phyloP scores from a whole-genome alignment of 2,329 filamentous ascomycete species.

The Eutypella sp. region DNA sequence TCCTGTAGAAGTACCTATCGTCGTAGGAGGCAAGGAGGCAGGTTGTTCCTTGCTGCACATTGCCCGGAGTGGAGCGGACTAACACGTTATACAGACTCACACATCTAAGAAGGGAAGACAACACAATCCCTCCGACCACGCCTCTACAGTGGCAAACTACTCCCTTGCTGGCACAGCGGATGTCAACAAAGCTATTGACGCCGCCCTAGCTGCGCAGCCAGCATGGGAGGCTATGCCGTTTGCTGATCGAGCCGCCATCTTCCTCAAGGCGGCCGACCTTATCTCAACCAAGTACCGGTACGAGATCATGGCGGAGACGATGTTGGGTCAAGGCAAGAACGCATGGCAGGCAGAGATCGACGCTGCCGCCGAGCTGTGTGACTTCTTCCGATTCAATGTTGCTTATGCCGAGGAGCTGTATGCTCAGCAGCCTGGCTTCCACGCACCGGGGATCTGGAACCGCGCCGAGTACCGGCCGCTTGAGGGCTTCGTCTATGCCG shows the following conservation, averaged over 20 bases:
- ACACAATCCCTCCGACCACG: slow-evolving; percentile 77
- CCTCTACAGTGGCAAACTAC: slow-evolving; percentile 72
- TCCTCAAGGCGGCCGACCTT: slow-evolving; percentile 92
- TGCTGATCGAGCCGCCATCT: slow-evolving; percentile 84
- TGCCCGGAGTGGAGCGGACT: neutral
- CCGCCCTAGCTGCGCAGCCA: slow-evolving; percentile 79
- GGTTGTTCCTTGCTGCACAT: slow-evolving; percentile 11
- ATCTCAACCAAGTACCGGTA: slow-evolving; percentile 91
- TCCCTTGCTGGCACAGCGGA: slow-evolving; percentile 74
- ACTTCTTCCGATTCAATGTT: slow-evolving; percentile 93
- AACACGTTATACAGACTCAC: slow-evolving; percentile 50
- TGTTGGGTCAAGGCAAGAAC: slow-evolving; percentile 96
- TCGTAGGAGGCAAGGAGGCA: slow-evolving; percentile 79
- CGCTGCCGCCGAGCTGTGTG: slow-evolving; percentile 82
- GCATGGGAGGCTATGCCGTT: slow-evolving; percentile 86
- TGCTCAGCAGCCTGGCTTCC: slow-evolving; percentile 77
- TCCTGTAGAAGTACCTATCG: slow-evolving; percentile 73
- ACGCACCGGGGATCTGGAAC: slow-evolving; percentile 85
- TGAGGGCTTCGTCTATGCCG: slow-evolving; percentile 92
- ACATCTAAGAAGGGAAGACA: slow-evolving; percentile 64
- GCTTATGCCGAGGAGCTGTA: slow-evolving; percentile 91
- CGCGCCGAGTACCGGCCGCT: slow-evolving; percentile 83
- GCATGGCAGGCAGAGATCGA: slow-evolving; percentile 99
- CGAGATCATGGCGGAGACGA: slow-evolving; percentile 92
- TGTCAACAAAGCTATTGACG: slow-evolving; percentile 73